phyloP scores from a whole-genome alignment of 176 grass and related monocot species.

The Elymus sibiricus region DNA sequence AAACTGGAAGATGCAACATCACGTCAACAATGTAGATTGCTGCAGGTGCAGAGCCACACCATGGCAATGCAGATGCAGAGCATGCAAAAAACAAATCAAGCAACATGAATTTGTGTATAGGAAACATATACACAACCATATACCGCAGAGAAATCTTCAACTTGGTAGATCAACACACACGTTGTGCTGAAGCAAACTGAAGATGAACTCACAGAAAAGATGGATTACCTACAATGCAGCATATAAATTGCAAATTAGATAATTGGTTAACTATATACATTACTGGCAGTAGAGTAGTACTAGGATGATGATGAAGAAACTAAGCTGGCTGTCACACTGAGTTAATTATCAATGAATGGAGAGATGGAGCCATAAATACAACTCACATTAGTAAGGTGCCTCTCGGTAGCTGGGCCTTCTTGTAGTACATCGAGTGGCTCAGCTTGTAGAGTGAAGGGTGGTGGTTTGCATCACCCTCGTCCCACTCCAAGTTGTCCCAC shows the following conservation, averaged over 20 bases:
- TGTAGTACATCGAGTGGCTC: no score
- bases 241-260: background rate
- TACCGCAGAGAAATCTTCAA: background rate
- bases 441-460: no score
- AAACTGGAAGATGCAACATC: no score
- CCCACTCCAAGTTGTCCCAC: no score
- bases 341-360: no score
- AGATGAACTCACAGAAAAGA: background rate
- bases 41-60: no score
- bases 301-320: background rate
- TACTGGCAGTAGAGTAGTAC: background rate
- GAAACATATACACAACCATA: background rate
- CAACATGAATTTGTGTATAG: background rate
- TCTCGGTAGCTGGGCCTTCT: no score
- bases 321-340: background rate
- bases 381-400: no score
- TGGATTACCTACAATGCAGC: background rate
- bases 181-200: no score
- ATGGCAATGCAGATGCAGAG: background rate
- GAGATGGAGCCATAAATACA: background rate
- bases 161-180: background rate
- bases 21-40: no score
- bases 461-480: no score
- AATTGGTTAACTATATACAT: background rate
- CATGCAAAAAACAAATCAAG: background rate